Evolutionary conservation across 1,284 basidiomycete genomes (phyloP).

Genomic region (Leucoagaricus sp.): DNA sequence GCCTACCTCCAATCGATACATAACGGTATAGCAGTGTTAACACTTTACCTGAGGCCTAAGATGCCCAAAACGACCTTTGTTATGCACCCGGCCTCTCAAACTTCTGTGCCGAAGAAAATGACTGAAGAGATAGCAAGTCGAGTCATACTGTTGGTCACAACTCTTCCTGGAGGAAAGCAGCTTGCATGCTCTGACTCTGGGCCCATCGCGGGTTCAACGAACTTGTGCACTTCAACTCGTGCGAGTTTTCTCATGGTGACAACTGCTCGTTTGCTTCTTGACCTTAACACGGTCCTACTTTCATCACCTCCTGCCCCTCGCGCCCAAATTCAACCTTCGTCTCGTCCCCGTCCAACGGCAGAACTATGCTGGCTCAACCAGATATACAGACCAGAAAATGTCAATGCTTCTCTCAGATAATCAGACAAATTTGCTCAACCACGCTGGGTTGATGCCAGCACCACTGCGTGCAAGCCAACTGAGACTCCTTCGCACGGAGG

Average conservation of each 20-base stretch:
- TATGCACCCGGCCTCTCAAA: no score
- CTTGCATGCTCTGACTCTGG: slow-evolving; percentile 36
- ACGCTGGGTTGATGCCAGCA: slow-evolving; percentile 23
- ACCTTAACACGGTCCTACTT: slow-evolving; percentile 19
- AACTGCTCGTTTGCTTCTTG: neutral
- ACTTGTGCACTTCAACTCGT: slow-evolving; percentile 33
- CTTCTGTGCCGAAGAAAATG: no score
- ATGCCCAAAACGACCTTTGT: no score
- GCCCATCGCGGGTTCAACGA: slow-evolving; percentile 24
- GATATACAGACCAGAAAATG: slow-evolving; percentile 33
- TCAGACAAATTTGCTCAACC: slow-evolving; percentile 26
- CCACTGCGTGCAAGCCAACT: slow-evolving; percentile 26
- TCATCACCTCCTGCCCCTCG: slow-evolving; percentile 24
- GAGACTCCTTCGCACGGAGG: slow-evolving; percentile 28
- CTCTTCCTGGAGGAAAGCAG: slow-evolving; percentile 19
- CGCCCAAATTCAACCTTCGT: slow-evolving; percentile 28
- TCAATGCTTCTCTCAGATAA: slow-evolving; percentile 25
- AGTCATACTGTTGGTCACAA: slow-evolving; percentile 6
- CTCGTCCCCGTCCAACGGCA: slow-evolving; percentile 31
- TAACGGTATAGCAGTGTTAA: no score
- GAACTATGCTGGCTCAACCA: slow-evolving; percentile 36
- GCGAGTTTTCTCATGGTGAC: slow-evolving; percentile 19
- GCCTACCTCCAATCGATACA: no score
- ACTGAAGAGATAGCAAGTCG: no score
- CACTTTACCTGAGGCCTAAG: no score